Evolutionary conservation across 148 eudicot species (phyloP).

Genomic region (Nepenthes gracilis): DNA sequence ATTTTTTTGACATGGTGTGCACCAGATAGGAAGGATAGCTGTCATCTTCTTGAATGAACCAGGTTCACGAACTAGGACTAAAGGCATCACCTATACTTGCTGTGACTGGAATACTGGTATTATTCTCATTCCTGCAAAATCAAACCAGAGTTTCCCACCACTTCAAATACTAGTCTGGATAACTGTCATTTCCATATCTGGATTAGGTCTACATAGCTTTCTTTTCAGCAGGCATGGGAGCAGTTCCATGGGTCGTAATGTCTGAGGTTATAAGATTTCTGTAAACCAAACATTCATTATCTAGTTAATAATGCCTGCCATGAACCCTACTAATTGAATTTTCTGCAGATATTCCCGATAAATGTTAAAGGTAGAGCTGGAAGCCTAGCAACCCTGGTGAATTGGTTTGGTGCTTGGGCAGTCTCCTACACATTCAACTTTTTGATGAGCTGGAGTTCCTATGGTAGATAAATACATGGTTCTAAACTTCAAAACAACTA

Average conservation of each 20-base stretch:
- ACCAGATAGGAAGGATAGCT: too few species aligned
- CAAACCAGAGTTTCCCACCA: too few species aligned
- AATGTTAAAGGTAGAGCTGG: conserved; percentile 86
- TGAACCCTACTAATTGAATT: not conserved
- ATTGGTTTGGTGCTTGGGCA: conserved; percentile 91
- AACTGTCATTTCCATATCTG: too few species aligned
- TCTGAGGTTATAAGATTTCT: conserved; percentile 48
- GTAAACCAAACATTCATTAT: not conserved
- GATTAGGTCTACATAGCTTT: conserved; percentile 2
- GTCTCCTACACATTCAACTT: conserved; percentile 80
- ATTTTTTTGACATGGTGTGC: too few species aligned
- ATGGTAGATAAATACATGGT: conserved; percentile 29
- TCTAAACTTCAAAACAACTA: not conserved
- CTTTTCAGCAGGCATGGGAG: conserved; percentile 89
- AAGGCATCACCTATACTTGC: too few species aligned
- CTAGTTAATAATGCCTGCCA: not conserved
- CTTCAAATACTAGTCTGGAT: too few species aligned
- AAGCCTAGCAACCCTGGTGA: conserved; percentile 82
- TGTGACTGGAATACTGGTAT: too few species aligned
- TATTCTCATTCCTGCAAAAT: too few species aligned
- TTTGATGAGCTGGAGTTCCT: conserved; percentile 81
- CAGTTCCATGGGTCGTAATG: conserved; percentile 95
- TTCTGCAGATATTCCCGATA: conserved; percentile 72
- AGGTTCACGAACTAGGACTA: too few species aligned
- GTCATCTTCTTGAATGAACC: too few species aligned